Evolutionary conservation across 2,329 filamentous ascomycete genomes (phyloP).

Genomic region (Eutypa lata): DNA sequence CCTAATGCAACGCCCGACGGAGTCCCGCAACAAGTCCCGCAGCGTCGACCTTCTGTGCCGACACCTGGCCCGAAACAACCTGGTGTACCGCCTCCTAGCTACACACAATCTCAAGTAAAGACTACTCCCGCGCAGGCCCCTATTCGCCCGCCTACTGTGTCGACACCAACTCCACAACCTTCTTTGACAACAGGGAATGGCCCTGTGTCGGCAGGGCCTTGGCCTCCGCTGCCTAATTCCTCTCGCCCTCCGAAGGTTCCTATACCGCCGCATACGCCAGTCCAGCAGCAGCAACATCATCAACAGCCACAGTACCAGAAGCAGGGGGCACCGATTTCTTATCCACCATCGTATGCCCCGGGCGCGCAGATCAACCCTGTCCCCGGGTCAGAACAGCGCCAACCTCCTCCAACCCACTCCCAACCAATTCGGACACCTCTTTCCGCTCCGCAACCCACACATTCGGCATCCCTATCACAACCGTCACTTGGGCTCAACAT

Average conservation of each 20-base stretch:
- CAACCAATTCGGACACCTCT: conserved; percentile 15
- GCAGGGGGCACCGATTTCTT: conserved; percentile 9
- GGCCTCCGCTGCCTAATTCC: conserved; percentile 16
- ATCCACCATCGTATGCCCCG: conserved; percentile 26
- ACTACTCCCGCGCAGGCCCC: conserved; percentile 18
- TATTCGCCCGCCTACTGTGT: conserved; percentile 18
- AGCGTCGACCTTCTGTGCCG: conserved; percentile 13
- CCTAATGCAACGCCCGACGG: conserved; percentile 28
- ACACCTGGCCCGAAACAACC: conserved; percentile 9
- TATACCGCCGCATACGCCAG: conserved; percentile 19
- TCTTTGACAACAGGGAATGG: conserved; percentile 13
- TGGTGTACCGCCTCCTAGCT: conserved; percentile 12
- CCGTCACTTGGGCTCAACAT: conserved; percentile 18
- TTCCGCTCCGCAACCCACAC: conserved; percentile 14
- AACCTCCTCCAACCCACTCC: conserved; percentile 14
- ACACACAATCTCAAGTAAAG: conserved; percentile 15
- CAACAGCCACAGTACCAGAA: conserved; percentile 6
- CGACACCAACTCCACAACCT: conserved; percentile 14
- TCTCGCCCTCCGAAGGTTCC: conserved; percentile 17
- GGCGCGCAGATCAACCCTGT: conserved; percentile 17
- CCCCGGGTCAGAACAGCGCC: conserved; percentile 15
- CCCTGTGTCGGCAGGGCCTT: conserved; percentile 15
- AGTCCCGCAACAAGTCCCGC: conserved; percentile 20
- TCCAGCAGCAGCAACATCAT: conserved; percentile 16
- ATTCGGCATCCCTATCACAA: conserved; percentile 14